Evolutionary conservation across 2,329 filamentous ascomycete genomes (phyloP), one percentile per base, ranked within the genome.

Genomic region (Apiospora sp.): DNA sequence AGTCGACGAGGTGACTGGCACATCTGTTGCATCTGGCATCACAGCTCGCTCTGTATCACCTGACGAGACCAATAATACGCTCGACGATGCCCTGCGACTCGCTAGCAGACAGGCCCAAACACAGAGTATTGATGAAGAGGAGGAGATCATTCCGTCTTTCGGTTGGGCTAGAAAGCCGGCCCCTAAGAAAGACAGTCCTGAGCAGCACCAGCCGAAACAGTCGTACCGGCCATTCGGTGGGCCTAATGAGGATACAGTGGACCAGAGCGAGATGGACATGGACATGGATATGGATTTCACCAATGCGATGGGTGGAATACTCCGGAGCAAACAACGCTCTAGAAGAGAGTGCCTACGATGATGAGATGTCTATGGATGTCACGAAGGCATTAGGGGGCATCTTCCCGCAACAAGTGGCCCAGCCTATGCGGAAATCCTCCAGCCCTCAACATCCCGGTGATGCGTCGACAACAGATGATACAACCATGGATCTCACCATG

Each of bases 301-400:
- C 2, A 82, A 81, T 61, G 85, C 87, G 12, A 83, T 90, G 64
- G 89, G 89, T 4, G 84, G 87, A n/a, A 91, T 91, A 61, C 78
- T 88, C 51, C 51, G 81, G 79, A 74, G 74, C 76, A 34, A 72
- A 70, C 8, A 69, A 75, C 48, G 70, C 86, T 70, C 79, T 86
- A 34, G 80, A 83, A 6, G 86, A 88, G 16, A 85, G 86, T 16
- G 80, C 82, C 22, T 84, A 87, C 34, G 87, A 89, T 27, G 89
- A 90, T 75, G 94, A 95, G 51, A 92, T 97, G 87, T 96, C 94
- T 30, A 98, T 98, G 96, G 96, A 98, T 77, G 94, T 98, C 10
- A 98, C 96, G 1, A 91, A 90, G 71, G 94, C 91, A 12, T 86
- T 97, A 71, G 96, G 96, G 12, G 90, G 92, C 3, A 98, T 98